Evolutionary conservation across 805 yeast species (phyloP), one percentile per base, ranked within the genome.

Genomic region (Cyberlindnera sargentensis): DNA sequence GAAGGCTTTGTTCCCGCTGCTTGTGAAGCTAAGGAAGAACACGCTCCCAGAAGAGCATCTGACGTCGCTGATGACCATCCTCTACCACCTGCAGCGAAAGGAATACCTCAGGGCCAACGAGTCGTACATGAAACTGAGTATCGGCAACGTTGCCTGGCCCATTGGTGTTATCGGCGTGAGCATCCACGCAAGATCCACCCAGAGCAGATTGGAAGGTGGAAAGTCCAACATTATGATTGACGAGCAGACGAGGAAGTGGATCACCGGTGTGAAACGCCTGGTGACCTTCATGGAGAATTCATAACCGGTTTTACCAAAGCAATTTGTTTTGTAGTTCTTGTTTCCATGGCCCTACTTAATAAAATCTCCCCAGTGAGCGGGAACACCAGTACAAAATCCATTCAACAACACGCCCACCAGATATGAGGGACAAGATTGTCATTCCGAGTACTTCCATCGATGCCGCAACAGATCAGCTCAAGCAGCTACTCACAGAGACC

Each of bases 131-230:
- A 75, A 82, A 48, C 64, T 88, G 45, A 82, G 91, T 56, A 82
- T 88, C 15, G 96, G 96, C 1, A 85, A 86, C 52, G 87, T 84
- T 3, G 90, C 93, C 4, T 88, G 95, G 95, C 96, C 96, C 3
- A 83, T 87, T 50, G 96, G 96, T 27, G 84, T 88, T 10, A 68
- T 78, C 6, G 76, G 76, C 44, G 83, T 88, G 11, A 88, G 93
- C 39, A 85, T 88, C 45, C 96, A 87, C 58, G 81, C 80, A 8
- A 66, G 95, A 47, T 75, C 80, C 43, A 80, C 84, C 1, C 80
- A 76, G 41, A 69, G 72, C 45, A 76, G 74, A 50, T 73, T 82
- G 31, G 70, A 77, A 5, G 78, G 80, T 20, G 70, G 70, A 37
- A 66, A 68, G 28, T 81, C 93, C 10, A 84, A 84, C 58, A 82